Evolutionary conservation across 257 asterid species (phyloP), one percentile per base, ranked within the genome.

Genomic region (Solanum peruvianum): DNA sequence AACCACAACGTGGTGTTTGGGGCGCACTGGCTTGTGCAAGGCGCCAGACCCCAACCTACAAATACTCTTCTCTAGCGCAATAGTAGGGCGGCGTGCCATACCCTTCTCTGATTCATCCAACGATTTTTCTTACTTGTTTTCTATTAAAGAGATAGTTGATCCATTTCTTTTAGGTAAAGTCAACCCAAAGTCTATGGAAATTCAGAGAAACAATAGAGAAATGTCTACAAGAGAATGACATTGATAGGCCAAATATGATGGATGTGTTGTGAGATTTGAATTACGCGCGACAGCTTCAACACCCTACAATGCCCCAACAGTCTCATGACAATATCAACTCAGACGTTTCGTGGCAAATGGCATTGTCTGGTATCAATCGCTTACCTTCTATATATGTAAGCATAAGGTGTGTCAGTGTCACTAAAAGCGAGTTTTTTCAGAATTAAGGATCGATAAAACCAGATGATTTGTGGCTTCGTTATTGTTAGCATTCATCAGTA

Each of bases 181-280:
- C 13, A 85, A 91, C 16, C 90, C 93, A 1, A 88, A 84, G 52
- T 93, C 95, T 0, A 60, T 93, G 69, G 87, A 93, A 84, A 62
- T 93, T 90, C 7, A 92, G 93, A 45, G 94, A 92, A 73, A 92
- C 91, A 0, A 90, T 89, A 31, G 91, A 91, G 86, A 92, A 89
- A 80, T 92, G 95, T 72, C 86, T 93, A 86, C 91, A 90, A 73
- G 94, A 93, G 0, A 3, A 60, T 23, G 92, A 92, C 9, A 87
- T 10, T 2, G 94, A 92, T 9, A 87, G 94, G 92, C 97, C 96
- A 3, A 88, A 86, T n/a, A 91, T 93, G 95, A 87, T 84, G 7
- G 94, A 93, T 86, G 95, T 94, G 71, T 27, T 91, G 89, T 94
- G 97, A 96, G 94, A 92, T 86, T 93, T 93, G 69, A 90, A 93